Conservation (phyloP, 2,329 filamentous ascomycete genomes). For the Alternaria arbusti region DNA sequence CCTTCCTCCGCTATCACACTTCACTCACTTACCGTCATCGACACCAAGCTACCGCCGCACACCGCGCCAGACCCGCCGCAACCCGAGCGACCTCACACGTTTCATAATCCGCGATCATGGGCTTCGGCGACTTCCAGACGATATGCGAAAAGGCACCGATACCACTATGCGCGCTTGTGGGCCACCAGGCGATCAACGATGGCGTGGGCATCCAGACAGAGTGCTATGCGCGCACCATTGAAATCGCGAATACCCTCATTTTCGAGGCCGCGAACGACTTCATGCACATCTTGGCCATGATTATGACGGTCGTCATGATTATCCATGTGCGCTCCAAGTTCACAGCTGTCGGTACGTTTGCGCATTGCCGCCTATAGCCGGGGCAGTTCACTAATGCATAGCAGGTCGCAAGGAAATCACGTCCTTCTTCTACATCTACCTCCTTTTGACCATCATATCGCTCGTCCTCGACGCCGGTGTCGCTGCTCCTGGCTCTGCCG, state of each 20-base stretch:
- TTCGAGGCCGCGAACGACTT: conserved; percentile 91
- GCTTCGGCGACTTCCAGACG: conserved; percentile 87
- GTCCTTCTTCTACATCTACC: conserved; percentile 96
- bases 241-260: conserved; percentile 97
- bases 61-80: conserved; percentile 6
- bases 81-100: conserved; percentile 8
- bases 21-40: background rate
- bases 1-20: conserved; percentile 13
- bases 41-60: conserved; percentile 14
- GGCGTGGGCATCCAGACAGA: conserved; percentile 81
- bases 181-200: conserved; percentile 71
- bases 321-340: conserved; percentile 97
- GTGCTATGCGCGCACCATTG: conserved; percentile 94
- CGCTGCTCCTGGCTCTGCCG: conserved; percentile 77
- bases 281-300: conserved; percentile 87
- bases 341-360: conserved; percentile 84
- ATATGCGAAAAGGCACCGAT: conserved; percentile 87
- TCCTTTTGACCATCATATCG: conserved; percentile 86
- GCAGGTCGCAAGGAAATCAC: conserved; percentile 73
- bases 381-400: conserved; percentile 56
- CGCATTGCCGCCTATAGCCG: conserved; percentile 43
- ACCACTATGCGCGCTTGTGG: conserved; percentile 86
- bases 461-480: conserved; percentile 93
- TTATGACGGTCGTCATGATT: conserved; percentile 97
- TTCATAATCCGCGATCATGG: conserved; percentile 59